Evolutionary conservation across 2,329 filamentous ascomycete genomes (phyloP).

Genomic region (Parastagonospora nodorum): DNA sequence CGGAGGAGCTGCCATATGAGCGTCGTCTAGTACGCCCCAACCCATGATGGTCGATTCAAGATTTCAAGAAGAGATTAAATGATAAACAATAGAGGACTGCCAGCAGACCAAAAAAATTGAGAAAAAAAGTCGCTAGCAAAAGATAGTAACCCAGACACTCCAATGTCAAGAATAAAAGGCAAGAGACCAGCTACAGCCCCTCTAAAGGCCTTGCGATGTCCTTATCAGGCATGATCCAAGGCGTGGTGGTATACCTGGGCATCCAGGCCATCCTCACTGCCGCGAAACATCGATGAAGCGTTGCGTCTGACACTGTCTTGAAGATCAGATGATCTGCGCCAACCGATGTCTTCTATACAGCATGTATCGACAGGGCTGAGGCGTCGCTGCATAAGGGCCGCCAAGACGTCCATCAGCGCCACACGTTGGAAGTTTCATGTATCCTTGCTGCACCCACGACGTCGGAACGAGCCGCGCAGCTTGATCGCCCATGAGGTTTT

Average conservation of each 20-base stretch:
- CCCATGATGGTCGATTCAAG: conserved; percentile 27
- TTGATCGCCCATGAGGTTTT: neutral
- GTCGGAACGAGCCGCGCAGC: neutral
- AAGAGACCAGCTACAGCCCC: neutral
- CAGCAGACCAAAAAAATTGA: conserved; percentile 25
- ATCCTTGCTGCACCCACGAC: neutral
- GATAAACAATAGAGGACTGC: conserved; percentile 19
- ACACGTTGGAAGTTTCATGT: neutral
- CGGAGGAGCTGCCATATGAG: conserved; percentile 36
- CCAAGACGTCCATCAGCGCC: neutral
- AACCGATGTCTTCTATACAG: neutral
- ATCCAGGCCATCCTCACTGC: neutral
- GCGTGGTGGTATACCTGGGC: neutral
- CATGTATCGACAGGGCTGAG: neutral
- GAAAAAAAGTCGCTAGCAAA: neutral
- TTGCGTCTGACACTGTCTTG: neutral
- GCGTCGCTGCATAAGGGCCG: neutral
- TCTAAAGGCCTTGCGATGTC: neutral
- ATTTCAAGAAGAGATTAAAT: neutral
- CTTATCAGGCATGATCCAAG: neutral
- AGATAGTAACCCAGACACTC: neutral
- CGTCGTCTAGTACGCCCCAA: conserved; percentile 38
- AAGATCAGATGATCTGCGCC: neutral
- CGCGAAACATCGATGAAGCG: neutral
- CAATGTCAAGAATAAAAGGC: neutral